Base-by-base conservation (phyloP, 345 rosid genomes). In the Salix brachista region DNA sequence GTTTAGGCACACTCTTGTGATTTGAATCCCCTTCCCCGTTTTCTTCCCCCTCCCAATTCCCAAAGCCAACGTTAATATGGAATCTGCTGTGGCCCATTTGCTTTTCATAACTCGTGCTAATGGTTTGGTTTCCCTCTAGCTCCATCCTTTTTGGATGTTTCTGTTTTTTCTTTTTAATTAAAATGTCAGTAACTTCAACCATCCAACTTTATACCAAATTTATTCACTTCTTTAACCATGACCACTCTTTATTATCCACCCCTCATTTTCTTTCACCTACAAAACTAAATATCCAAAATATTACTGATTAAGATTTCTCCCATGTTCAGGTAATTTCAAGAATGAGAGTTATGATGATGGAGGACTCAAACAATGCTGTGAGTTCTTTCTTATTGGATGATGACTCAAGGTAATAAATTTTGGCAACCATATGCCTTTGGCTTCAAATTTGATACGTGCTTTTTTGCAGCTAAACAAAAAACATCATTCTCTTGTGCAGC, bases 321-420 rank as follows among this genome's bases (percentile, higher is more conserved):
- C 54, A 13, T 19, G 26, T 30, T 25, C 79, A 94, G 98, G 93
- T 94, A 42, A 92, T 94, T 79, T 87, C 98, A 39, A 89, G 83
- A 46, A 91, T 92, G 96, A 90, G 97, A 83, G 87, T 89, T 73
- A 87, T 92, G 88, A 92, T 94, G 98, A 90, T 94, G 0, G 98
- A 94, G 79, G 96, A 91, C 83, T 90, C 97, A 0, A 92, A 88
- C 87, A 91, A 88, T 68, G 93, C 96, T 8, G 94, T 90, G 25
- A 89, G 92, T 83, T 94, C 98, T 42, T 94, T 92, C 84, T 87
- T 94, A 72, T 80, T 94, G 80, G 98, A 94, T 28, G 97, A 94
- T 68, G 98, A 94, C 83, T 91, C 98, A 12, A 94, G 98, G 98
- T 94, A 86, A 36, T 13, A 21, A 56, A 32, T 36, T 30, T 54